A percentile compares a stretch with the other conserved stretches of the same genome.
These are phyloP conservation scores for Aegilops speltoides DNA, from an alignment of 176 grass and related monocot genomes.

Conservation along the genomic window DNA sequence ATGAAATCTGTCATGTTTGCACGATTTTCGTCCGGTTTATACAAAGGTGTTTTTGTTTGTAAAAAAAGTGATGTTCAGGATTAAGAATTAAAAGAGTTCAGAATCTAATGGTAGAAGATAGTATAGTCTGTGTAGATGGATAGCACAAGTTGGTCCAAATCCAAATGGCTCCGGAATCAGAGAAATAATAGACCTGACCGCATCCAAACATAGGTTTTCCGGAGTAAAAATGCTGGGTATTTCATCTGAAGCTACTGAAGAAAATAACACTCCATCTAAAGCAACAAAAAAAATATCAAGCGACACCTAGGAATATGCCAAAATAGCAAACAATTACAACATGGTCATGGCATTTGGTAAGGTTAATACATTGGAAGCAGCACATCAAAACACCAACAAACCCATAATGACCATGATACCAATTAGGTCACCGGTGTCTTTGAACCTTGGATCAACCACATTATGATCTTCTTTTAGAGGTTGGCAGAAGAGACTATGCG, in stretches of 20 bases:
- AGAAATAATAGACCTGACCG: background rate
- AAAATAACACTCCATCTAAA: background rate
- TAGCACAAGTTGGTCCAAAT: background rate
- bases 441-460: background rate
- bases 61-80: too few relatives aligned
- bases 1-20: too few relatives aligned
- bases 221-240: background rate
- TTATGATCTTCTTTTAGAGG: background rate
- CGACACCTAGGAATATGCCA: background rate
- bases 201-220: background rate
- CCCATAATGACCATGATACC: background rate
- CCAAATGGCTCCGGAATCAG: background rate
- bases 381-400: background rate
- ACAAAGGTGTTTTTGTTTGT: too few relatives aligned
- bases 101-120: too few relatives aligned
- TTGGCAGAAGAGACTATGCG: background rate
- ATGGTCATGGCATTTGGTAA: background rate
- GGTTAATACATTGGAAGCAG: background rate
- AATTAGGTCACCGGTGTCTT: background rate
- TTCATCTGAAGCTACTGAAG: background rate
- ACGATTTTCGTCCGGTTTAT: too few relatives aligned
- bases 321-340: background rate
- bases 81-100: too few relatives aligned
- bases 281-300: background rate
- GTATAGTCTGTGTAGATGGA: background rate